A percentile compares a stretch with the other conserved stretches of the same genome.
phyloP scores from a whole-genome alignment of 2,329 filamentous ascomycete genomes.

The Rhinocladiella similis region DNA sequence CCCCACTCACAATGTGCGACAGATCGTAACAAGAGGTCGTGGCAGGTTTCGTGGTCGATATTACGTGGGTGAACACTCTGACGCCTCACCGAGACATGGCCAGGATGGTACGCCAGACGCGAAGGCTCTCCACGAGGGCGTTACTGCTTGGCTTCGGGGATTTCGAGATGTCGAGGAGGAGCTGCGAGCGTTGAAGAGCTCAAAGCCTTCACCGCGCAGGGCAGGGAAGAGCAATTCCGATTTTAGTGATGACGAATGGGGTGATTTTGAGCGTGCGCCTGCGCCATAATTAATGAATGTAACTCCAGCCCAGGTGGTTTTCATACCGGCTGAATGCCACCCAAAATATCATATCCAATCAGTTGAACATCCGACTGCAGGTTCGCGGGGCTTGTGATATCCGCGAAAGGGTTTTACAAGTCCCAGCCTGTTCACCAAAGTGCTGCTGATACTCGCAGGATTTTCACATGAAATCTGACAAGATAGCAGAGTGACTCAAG shows the following conservation, averaged over 20 bases:
- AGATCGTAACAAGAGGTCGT: constrained; percentile 25
- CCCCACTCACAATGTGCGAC: constrained; percentile 13
- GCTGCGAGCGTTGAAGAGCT: constrained; percentile 25
- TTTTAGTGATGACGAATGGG: constrained; percentile 27
- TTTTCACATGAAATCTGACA: no score
- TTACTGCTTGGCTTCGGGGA: constrained; percentile 44
- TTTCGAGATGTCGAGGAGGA: constrained; percentile 45
- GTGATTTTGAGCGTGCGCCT: constrained; percentile 27
- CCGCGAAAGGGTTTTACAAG: no score
- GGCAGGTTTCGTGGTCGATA: constrained; percentile 31
- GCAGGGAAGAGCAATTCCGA: neutral
- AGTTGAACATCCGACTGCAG: neutral
- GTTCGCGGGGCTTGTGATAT: neutral
- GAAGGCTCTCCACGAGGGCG: constrained; percentile 36
- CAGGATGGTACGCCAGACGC: constrained; percentile 15
- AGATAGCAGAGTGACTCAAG: no score
- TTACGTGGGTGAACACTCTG: constrained; percentile 24
- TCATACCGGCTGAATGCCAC: constrained; percentile 6
- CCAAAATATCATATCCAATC: neutral
- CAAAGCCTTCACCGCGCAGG: neutral
- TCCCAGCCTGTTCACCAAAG: neutral
- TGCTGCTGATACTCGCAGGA: neutral
- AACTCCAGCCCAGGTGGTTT: neutral
- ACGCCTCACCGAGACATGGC: neutral
- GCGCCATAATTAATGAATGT: constrained; percentile 10